Base-by-base conservation (phyloP, 148 eudicot genomes). In the Linanthus parryae region DNA sequence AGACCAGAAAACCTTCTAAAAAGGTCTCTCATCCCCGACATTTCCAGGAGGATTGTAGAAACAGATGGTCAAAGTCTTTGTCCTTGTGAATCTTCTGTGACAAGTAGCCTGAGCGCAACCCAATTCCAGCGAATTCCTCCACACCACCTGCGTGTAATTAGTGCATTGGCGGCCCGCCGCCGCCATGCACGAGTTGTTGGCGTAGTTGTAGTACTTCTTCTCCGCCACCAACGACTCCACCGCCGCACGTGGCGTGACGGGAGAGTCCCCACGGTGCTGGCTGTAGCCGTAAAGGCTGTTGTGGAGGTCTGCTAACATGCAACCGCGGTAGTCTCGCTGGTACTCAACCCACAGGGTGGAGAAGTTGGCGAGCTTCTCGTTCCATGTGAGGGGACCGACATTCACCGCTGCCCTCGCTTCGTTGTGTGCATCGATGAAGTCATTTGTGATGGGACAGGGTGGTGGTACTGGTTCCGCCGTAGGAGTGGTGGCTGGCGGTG, bases 11-110 rank as follows among this genome's bases (percentile, higher is more conserved):
- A 38, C 10, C 19, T 0, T 11, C 50, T 55, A 84, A 20, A 80
- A 88, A 11, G 96, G 96, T 1, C 51, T 73, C 65, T 83, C 88
- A 0, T 88, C 96, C 0, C 65, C 35, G 1, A 78, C 44, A 66
- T 88, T 88, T 8, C 96, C 92, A 7, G 96, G 92, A 18, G 96
- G 96, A 70, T 83, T 57, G 55, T 88, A 83, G 47, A 78, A 78
- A 45, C 96, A 88, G 14, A 88, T 42, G 1, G 81, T 79, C 54
- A 88, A 72, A 30, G 52, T 63, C 2, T 77, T 36, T 0, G 13
- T n/a, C 29, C 80, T 73, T 28, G n/a, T n/a, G n/a, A n/a, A n/a
- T n/a, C n/a, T n/a, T n/a, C 69, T 71, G 3, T 20, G 47, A 56
- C 96, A 83, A 8, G 38, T 64, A 6, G 79, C 82, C 46, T 71